phyloP scores from a whole-genome alignment of 495 filamentous ascomycete genomes.

The Aspergillus panamensis region DNA sequence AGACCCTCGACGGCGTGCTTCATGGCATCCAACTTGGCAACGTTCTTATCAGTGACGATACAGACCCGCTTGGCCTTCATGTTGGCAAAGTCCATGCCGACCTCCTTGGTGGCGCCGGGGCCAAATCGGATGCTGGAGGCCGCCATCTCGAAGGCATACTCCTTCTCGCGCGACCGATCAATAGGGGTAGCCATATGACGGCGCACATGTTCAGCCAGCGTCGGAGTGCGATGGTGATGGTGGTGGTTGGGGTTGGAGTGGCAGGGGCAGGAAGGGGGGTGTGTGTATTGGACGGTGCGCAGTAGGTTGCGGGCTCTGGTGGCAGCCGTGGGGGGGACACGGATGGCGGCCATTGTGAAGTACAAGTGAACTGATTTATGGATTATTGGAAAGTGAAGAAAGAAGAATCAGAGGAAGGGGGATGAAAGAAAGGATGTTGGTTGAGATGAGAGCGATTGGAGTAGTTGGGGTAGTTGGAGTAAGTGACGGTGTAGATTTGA shows the following conservation, averaged over 20 bases:
- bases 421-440: neutral
- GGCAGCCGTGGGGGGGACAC: conserved; percentile 65
- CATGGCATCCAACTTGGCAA: conserved; percentile 79
- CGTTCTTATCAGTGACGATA: conserved; percentile 83
- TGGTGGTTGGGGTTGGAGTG: conserved; percentile 79
- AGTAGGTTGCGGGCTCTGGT: conserved; percentile 76
- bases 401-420: conserved; percentile 7
- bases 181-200: conserved; percentile 69
- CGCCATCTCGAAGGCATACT: conserved; percentile 98
- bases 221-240: conserved; percentile 48
- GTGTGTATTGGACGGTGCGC: conserved; percentile 82
- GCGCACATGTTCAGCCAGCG: conserved; percentile 53
- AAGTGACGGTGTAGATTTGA: neutral
- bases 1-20: conserved; percentile 75
- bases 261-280: conserved; percentile 88
- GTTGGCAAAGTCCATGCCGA: conserved; percentile 98
- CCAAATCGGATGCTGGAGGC: conserved; percentile 92
- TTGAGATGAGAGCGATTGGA: neutral
- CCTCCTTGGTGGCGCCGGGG: conserved; percentile 87
- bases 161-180: conserved; percentile 70
- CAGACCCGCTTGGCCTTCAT: conserved; percentile 81
- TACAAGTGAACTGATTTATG: neutral
- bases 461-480: neutral
- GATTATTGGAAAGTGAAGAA: conserved; percentile 10
- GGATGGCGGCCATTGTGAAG: conserved; percentile 49